Base-by-base conservation (phyloP, 371 early-diverging fungal species). In the Rhizopus arrhizus region DNA sequence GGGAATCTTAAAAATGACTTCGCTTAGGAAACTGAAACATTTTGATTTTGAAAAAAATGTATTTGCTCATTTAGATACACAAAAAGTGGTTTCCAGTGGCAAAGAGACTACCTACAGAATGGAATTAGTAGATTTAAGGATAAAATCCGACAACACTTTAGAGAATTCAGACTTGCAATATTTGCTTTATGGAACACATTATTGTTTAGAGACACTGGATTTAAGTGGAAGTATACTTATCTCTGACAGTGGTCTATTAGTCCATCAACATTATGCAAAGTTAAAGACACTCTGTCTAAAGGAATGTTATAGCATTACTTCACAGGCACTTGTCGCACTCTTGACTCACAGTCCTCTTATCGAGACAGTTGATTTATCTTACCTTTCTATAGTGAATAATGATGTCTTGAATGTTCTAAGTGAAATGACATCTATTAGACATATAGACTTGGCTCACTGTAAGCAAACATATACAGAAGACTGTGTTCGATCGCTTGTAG, bases 31-130 rank as follows among this genome's bases (percentile, higher is more conserved):
- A 43, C 45, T 65, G 33, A 55, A 55, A 8, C 28, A 56, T n/a
- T 51, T 65, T 56, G 38, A 51, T 9, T 65, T 59, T 38, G 60
- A 59, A 12, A 40, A 56, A 35, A 65, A 65, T 33, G 15, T 16
- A 33, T 45, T 43, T 22, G 42, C 48, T 29, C 22, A 48, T n/a
- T 9, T 15, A 5, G 48, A 48, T 8, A 12, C 15, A 28, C 48
- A 48, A 12, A 48, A 48, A 28, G 28, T 29, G 31, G 28, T 29
- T 8, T 5, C 48, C 4, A 33, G 43, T 56, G 16, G 3, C 32
- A 38, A 43, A n/a, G n/a, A 11, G 15, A 45, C 3, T 4, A 33
- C 12, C 11, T 33, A n/a, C 34, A 13, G 2, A 31, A 41, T 6
- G 29, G 43, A n/a, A 43, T 33, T 3, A 31, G 43, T 5, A 32